These are phyloP conservation scores for Glycine latifolia DNA, from an alignment of 306 rosid genomes.

Conservation along the genomic window DNA sequence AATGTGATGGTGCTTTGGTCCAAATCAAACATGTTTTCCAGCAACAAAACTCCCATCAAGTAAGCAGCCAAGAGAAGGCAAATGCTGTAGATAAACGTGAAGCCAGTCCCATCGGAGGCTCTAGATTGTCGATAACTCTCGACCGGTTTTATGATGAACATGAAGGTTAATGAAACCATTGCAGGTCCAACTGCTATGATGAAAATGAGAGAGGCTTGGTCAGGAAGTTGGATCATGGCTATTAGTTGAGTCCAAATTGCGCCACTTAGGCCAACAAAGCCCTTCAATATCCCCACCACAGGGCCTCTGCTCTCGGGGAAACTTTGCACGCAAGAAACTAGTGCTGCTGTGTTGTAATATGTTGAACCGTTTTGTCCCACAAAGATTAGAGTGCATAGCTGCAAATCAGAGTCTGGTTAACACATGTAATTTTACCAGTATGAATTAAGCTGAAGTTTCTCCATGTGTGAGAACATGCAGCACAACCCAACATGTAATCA, in stretches of 20 bases:
- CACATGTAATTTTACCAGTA: too few relatives aligned
- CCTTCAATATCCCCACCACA: constrained; percentile 78
- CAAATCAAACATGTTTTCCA: constrained; percentile 59
- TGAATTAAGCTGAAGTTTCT: too few relatives aligned
- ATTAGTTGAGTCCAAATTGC: constrained; percentile 72
- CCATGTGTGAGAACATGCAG: too few relatives aligned
- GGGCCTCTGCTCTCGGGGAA: constrained; percentile 80
- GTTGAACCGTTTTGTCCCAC: constrained; percentile 84
- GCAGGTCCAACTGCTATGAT: constrained; percentile 77
- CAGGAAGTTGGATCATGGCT: constrained; percentile 57
- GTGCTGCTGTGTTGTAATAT: constrained; percentile 77
- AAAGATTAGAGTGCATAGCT: constrained; percentile 71
- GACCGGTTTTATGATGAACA: constrained; percentile 75
- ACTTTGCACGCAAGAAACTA: constrained; percentile 74
- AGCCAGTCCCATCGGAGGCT: constrained; percentile 63
- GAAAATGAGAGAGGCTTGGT: constrained; percentile 63
- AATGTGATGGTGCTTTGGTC: constrained; percentile 52
- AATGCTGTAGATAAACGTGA: constrained; percentile 64
- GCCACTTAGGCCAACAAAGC: constrained; percentile 76
- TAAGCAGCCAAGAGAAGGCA: constrained; percentile 78
- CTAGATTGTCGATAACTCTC: constrained; percentile 58
- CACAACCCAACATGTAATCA: too few relatives aligned
- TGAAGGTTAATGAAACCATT: constrained; percentile 59
- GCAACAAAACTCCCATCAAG: constrained; percentile 64
- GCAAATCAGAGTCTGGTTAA: constrained; percentile 28